A percentile compares a stretch with the other conserved stretches of the same genome.
phyloP scores from a whole-genome alignment of 2,329 filamentous ascomycete genomes.

The Talaromyces sp. region DNA sequence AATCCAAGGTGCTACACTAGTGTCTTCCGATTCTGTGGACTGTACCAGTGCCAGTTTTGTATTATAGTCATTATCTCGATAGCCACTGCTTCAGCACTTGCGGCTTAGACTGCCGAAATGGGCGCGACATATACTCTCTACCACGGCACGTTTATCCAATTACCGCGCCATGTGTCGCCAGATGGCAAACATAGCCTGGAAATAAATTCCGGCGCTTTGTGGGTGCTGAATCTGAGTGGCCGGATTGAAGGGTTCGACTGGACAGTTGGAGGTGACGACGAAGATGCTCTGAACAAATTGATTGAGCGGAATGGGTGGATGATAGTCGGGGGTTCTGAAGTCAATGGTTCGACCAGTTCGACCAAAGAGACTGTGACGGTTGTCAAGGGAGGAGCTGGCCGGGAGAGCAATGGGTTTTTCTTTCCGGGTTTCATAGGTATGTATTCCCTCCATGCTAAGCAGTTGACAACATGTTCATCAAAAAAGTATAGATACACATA shows the following conservation, averaged over 20 bases:
- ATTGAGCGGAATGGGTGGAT: slow-evolving; percentile 29
- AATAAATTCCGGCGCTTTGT: slow-evolving; percentile 45
- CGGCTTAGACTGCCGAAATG: background rate
- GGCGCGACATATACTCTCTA: slow-evolving; percentile 42
- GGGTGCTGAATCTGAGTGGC: slow-evolving; percentile 29
- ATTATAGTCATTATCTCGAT: background rate
- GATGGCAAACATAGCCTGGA: slow-evolving; percentile 48
- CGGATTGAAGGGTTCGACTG: slow-evolving; percentile 31
- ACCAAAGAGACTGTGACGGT: slow-evolving; percentile 22
- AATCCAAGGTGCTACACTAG: background rate
- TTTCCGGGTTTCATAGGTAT: slow-evolving; percentile 45
- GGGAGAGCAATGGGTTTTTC: slow-evolving; percentile 38
- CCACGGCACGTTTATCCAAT: slow-evolving; percentile 57
- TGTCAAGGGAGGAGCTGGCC: slow-evolving; percentile 25
- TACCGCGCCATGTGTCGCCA: slow-evolving; percentile 35
- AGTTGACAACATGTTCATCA: background rate
- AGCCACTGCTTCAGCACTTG: background rate
- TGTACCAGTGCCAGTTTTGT: background rate
- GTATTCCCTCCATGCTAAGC: background rate
- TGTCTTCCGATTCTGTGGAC: background rate
- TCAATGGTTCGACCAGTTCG: slow-evolving; percentile 11
- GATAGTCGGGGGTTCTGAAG: slow-evolving; percentile 7
- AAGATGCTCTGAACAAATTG: slow-evolving; percentile 17
- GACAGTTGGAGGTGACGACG: slow-evolving; percentile 20
- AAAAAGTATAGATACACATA: slow-evolving; percentile 74